Conservation (phyloP, 2,329 filamentous ascomycete species). For the Pseudogymnoascus sp. region DNA sequence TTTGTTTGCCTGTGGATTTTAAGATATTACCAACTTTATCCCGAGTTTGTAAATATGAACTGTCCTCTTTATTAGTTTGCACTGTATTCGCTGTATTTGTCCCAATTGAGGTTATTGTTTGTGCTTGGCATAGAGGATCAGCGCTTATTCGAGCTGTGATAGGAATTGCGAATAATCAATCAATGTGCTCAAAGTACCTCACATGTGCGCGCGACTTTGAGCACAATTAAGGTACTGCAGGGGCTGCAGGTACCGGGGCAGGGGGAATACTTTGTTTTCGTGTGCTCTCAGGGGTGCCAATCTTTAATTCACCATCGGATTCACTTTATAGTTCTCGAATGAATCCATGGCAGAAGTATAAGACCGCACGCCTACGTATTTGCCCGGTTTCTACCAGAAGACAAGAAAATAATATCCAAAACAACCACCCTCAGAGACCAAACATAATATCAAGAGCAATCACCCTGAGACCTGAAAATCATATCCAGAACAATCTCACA, state of each 20-base stretch:
- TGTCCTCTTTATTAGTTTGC: neutral
- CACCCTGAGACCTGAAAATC: neutral
- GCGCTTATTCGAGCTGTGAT: neutral
- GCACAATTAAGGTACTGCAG: neutral
- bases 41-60: neutral
- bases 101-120: neutral
- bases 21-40: neutral
- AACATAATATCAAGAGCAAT: neutral
- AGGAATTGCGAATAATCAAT: slow-evolving; percentile 3
- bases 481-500: neutral
- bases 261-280: neutral
- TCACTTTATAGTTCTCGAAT: neutral
- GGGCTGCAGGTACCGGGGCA: neutral
- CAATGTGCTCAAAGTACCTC: slow-evolving; percentile 7
- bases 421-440: neutral
- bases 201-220: slow-evolving; percentile 2
- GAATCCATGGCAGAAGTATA: neutral
- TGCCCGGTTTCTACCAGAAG: neutral
- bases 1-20: neutral
- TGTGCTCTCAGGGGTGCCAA: neutral
- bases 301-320: neutral
- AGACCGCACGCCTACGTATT: neutral
- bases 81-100: neutral
- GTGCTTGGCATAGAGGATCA: neutral
- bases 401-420: neutral